Base-by-base conservation (phyloP, 176 grass and related monocot species). In the Panicum miliaceum region DNA sequence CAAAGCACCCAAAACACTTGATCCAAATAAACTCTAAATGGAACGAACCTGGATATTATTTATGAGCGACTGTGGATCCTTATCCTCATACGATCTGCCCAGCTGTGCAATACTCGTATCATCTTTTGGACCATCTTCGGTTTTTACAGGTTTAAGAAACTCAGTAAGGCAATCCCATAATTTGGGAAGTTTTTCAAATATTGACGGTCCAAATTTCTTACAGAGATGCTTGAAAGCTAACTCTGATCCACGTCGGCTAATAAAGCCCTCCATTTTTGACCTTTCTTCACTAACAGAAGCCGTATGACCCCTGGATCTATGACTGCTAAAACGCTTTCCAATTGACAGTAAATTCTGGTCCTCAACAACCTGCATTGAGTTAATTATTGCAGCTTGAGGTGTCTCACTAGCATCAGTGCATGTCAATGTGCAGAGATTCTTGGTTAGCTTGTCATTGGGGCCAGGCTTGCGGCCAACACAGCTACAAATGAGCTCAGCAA, bases 401-500 rank as follows among this genome's bases (percentile, higher is more conserved):
- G 96, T 99, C 85, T 99, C 96, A 42, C 51, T 87, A 56, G 74
- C 70, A 86, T 99, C 96, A 64, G 91, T 82, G 51, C 93, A 99
- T 48, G 91, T 87, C 76, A 99, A 89, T 59, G 86, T 96, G 89
- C 96, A 96, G 69, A 99, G 87, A 64, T 99, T 99, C 70, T 96
- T 99, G 37, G 89, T 93, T 87, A 99, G 82, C 51, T 99, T 99
- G 67, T 99, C 96, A 81, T 99, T 99, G 12, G 96, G 96, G 50
- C 96, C 90, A 77, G 96, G 96, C 73, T 94, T 99, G 84, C 96
- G 93, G 64, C 91, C 96, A 68, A 99, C 90, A 81, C 96, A 99
- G 59, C 73, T 88, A 85, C 94, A 99, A 62, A 99, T 96, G 50
- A 99, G 85, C 81, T 99, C 93, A 12, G 96, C 89, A 90, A 99